Evolutionary conservation across 257 asterid genomes (phyloP).

Genomic region (Lycium ferocissimum): DNA sequence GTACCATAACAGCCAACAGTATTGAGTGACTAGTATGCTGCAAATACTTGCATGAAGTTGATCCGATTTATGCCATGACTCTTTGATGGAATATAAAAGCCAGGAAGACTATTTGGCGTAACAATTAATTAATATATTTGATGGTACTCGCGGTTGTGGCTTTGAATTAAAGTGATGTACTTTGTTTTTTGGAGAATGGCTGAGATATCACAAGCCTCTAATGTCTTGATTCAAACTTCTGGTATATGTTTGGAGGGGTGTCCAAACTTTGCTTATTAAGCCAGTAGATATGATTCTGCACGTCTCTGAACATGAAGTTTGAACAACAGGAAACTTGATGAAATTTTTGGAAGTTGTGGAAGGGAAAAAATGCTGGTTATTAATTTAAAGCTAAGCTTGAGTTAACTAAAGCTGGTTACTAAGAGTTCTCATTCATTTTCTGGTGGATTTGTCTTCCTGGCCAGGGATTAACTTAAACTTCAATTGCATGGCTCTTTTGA

Average conservation of each 20-base stretch:
- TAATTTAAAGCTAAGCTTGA: not conserved
- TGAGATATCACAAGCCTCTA: not conserved
- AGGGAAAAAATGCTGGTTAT: not conserved
- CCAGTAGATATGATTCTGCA: slow-evolving; percentile 22
- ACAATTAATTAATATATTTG: not conserved
- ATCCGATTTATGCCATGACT: not conserved
- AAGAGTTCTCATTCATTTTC: not conserved
- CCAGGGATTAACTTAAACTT: not conserved
- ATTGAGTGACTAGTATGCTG: not conserved
- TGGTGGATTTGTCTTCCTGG: not conserved
- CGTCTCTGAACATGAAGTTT: not conserved
- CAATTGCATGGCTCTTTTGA: not conserved
- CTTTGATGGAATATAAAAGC: not conserved
- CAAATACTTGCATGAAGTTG: not conserved
- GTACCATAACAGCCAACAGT: not conserved
- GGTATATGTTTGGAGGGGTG: not conserved
- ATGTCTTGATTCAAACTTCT: not conserved
- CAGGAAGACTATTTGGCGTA: not conserved
- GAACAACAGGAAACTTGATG: not conserved
- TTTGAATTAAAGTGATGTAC: not conserved
- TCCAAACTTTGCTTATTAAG: not conserved
- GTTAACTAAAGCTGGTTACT: not conserved
- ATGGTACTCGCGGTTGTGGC: not conserved
- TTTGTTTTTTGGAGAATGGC: slow-evolving; percentile 5
- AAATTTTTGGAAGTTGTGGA: not conserved